phyloP scores from a whole-genome alignment of 2,329 filamentous ascomycete genomes.

The Monosporascus sp. region DNA sequence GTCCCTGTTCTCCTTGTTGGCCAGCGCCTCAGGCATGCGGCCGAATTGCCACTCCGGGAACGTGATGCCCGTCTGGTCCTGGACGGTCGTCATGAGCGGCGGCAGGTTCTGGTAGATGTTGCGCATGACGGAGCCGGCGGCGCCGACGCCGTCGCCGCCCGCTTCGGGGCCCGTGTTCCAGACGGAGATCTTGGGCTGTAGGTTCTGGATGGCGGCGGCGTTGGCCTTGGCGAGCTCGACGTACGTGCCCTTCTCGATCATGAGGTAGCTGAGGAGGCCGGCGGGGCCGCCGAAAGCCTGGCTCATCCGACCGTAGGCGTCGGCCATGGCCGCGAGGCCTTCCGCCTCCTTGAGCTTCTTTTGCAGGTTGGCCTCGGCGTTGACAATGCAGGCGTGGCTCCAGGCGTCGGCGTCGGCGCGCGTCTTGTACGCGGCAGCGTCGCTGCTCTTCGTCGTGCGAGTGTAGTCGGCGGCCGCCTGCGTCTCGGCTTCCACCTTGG shows the following conservation, averaged over 20 bases:
- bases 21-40: conserved; percentile 27
- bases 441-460: conserved; percentile 42
- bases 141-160: conserved; percentile 39
- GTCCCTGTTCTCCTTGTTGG: background rate
- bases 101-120: conserved; percentile 83
- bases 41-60: conserved; percentile 74
- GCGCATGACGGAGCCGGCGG: conserved; percentile 60
- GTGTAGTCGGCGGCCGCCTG: conserved; percentile 45
- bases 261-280: conserved; percentile 76
- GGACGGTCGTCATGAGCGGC: conserved; percentile 76
- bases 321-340: conserved; percentile 70
- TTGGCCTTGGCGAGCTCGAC: conserved; percentile 74
- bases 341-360: conserved; percentile 68
- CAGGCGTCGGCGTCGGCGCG: conserved; percentile 38
- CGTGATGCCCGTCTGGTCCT: conserved; percentile 80
- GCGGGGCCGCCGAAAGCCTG: conserved; percentile 71
- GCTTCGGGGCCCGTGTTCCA: conserved; percentile 70
- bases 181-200: conserved; percentile 84
- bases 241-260: conserved; percentile 80
- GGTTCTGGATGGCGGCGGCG: conserved; percentile 65
- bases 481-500: conserved; percentile 37
- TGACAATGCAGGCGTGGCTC: conserved; percentile 34
- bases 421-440: conserved; percentile 43
- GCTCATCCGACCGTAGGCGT: conserved; percentile 69
- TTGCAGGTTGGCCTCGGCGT: conserved; percentile 51